Base-by-base conservation (phyloP, 768 basidiomycete species). In the Kondoa subrosea region DNA sequence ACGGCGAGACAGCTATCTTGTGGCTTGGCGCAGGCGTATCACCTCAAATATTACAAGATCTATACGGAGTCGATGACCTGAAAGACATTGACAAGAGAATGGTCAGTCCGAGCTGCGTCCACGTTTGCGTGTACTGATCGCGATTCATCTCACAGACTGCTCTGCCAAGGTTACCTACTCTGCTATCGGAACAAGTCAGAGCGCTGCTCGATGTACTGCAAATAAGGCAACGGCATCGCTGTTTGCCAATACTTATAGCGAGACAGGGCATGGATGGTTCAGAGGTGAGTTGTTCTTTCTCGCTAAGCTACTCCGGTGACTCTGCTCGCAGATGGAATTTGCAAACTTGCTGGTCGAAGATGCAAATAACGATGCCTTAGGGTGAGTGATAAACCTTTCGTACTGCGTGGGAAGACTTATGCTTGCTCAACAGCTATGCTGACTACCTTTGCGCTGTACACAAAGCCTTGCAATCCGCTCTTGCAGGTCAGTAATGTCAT, bases 301-400 rank as follows among this genome's bases (percentile, higher is more conserved):
- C 26, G 33, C 3, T 25, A 3, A 12, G 3, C n/a, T 29, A 17
- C 17, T 3, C 31, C 63, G 31, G 2, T 4, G 34, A 16, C 63
- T 27, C 29, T 33, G 84, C 15, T 80, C 84, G 64, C 93, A 99
- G 79, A 83, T 97, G 58, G 95, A 97, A 77, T 96, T 93, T 74
- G 88, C 87, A 71, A 95, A 99, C 78, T 88, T 95, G 88, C 81
- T 99, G 15, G 85, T 95, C 29, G 95, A 99, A 79, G 95, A 99
- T 77, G 84, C 87, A 76, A 99, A 99, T 75, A 95, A 93, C 73
- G 91, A 88, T n/a, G 87, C 86, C 0, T 83, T 92, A 84, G 86
- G 88, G 0, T 95, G 93, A 78, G 77, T 85, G 3, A 90, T 95
- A 76, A 91, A 72, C 67, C 68, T 72, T 40, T 70, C 65, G 2